These are phyloP conservation scores for Spathaspora hagerdaliae DNA, from an alignment of 805 yeast genomes.

Conservation along the genomic window DNA sequence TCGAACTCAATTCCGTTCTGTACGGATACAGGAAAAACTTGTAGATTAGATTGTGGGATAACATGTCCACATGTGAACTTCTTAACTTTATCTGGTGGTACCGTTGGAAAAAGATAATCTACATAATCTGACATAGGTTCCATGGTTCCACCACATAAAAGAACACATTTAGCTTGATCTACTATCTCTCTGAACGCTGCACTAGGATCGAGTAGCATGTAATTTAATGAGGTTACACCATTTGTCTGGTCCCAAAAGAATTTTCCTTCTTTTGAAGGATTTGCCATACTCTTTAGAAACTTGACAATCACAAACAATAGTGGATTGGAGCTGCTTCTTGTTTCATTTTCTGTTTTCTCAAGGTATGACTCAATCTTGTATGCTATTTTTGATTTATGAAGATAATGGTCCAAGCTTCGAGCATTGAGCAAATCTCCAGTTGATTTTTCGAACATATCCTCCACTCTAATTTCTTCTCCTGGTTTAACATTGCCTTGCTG, in stretches of 20 bases:
- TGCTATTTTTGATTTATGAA: slow-evolving; percentile 69
- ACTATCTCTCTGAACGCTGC: slow-evolving; percentile 63
- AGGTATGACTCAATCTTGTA: slow-evolving; percentile 76
- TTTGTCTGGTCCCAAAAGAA: slow-evolving; percentile 55
- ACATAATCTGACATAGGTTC: slow-evolving; percentile 76
- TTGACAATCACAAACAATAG: slow-evolving; percentile 60
- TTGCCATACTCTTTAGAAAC: slow-evolving; percentile 61
- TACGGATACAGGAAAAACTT: slow-evolving; percentile 50
- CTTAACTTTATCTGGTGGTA: slow-evolving; percentile 33
- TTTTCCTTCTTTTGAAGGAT: slow-evolving; percentile 78
- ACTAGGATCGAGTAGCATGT: slow-evolving; percentile 78
- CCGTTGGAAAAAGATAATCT: slow-evolving; percentile 60
- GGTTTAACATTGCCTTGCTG: slow-evolving; percentile 28
- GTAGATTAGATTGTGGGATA: slow-evolving; percentile 65
- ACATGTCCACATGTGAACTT: slow-evolving; percentile 79
- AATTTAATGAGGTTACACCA: slow-evolving; percentile 44
- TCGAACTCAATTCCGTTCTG: slow-evolving; percentile 36
- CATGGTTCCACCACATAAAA: slow-evolving; percentile 95
- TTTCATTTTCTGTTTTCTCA: slow-evolving; percentile 19
- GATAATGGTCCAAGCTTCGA: slow-evolving; percentile 60
- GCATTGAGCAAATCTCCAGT: slow-evolving; percentile 72
- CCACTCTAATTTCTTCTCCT: slow-evolving; percentile 51
- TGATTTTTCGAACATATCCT: slow-evolving; percentile 52
- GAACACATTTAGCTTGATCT: slow-evolving; percentile 60
- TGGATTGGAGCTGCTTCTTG: slow-evolving; percentile 39